phyloP scores from a whole-genome alignment of 352 stramenopile species.

The Pythium phragmiticola region DNA sequence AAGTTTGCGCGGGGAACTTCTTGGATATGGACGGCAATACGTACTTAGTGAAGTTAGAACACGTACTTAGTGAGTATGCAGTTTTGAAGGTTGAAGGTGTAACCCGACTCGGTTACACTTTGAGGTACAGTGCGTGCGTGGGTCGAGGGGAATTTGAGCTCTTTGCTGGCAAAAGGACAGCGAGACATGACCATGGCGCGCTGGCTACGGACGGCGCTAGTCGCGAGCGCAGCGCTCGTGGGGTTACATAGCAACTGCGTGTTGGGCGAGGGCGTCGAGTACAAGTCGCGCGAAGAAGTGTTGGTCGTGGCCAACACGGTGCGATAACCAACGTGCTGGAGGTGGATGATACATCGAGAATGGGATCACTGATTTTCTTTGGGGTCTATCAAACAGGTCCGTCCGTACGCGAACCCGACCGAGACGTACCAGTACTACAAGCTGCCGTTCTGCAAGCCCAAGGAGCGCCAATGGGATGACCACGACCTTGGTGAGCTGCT shows the following conservation, averaged over 20 bases:
- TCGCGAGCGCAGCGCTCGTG: slow-evolving; percentile 9
- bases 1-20: neutral
- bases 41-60: neutral
- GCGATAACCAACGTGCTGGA: slow-evolving; percentile 7
- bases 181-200: slow-evolving; percentile 13
- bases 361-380: neutral
- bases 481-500: slow-evolving; percentile 94
- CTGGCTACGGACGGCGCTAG: slow-evolving; percentile 19
- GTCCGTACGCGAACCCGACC: slow-evolving; percentile 97
- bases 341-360: neutral
- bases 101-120: neutral
- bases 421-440: slow-evolving; percentile 99
- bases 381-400: slow-evolving; percentile 38
- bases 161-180: neutral
- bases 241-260: slow-evolving; percentile 2
- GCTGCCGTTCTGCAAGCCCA: slow-evolving; percentile 93
- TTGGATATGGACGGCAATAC: neutral
- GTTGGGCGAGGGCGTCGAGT: slow-evolving; percentile 21
- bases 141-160: neutral
- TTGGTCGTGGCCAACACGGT: slow-evolving; percentile 74
- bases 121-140: slow-evolving; percentile 8
- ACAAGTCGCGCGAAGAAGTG: slow-evolving; percentile 50
- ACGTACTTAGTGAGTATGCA: neutral
- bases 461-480: slow-evolving; percentile 84
- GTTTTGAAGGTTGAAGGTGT: neutral